Evolutionary conservation across 306 rosid species (phyloP), one percentile per base, ranked within the genome.

Genomic region (Albizia julibrissin): DNA sequence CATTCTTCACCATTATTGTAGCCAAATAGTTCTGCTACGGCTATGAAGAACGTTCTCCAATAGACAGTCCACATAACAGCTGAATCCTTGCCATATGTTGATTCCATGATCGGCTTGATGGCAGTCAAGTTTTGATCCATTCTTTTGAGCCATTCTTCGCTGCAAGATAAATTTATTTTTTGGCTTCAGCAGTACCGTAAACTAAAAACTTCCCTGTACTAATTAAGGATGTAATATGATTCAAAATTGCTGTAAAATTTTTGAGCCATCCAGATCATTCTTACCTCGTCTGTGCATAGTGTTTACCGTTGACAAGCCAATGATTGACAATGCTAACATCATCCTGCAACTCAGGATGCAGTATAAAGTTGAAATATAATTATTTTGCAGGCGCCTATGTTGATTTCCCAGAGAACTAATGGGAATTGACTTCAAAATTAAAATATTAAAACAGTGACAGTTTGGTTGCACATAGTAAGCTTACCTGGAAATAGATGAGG

Each of bases 121-220:
- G 85, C 49, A 59, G 69, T 50, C 80, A 42, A 37, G 46, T 79
- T 89, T 78, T 83, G 12, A 85, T 95, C 96, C 97, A 95, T 91
- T 87, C 98, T 93, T 79, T 92, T 95, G 14, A 91, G 97, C 98
- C 99, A 95, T 84, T 95, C 99, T 84, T 95, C 99, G 84, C 98
- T 95, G 94, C 87, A 85, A 82, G 9, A 78, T 16, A 34, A 39
- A 72, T 80, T 84, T 12, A 22, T 79, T 69, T 76, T 69, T 76
- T 16, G 21, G 39, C 61, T 71, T 65, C 65, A 80, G 70, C 22
- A 43, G 58, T 67, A 47, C 1, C 1, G 12, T 75, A 79, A 26
- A 61, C 34, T 61, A 61, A 67, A 79, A 75, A 69, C 33, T 65
- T 42, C 50, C 68, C 46, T 76, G 8, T 42, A 62, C 40, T 4